These are phyloP conservation scores for Sphaerulina musiva DNA, from an alignment of 2,329 filamentous ascomycete species.

Conservation along the genomic window DNA sequence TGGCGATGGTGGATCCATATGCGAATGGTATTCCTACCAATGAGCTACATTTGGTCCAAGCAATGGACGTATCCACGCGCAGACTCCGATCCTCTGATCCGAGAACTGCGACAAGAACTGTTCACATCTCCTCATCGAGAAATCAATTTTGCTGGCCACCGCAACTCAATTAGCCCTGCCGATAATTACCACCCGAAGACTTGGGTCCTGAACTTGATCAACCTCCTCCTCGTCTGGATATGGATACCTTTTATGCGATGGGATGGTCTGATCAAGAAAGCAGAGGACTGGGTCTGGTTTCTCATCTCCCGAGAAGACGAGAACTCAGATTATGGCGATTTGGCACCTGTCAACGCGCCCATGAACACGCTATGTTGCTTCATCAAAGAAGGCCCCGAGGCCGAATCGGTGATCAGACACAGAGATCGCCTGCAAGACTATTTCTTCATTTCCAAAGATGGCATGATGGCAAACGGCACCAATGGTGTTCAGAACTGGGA, in stretches of 20 bases:
- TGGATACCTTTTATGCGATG: constrained; percentile 74
- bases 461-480: constrained; percentile 91
- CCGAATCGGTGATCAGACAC: constrained; percentile 65
- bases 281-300: constrained; percentile 75
- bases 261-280: constrained; percentile 58
- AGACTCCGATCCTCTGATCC: constrained; percentile 58
- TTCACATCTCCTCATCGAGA: constrained; percentile 70
- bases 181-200: constrained; percentile 95
- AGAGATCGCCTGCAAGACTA: constrained; percentile 77
- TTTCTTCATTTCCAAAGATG: constrained; percentile 85
- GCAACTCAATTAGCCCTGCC: constrained; percentile 69
- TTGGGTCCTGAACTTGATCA: constrained; percentile 69
- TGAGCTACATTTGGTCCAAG: constrained; percentile 85
- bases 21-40: constrained; percentile 88
- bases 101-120: constrained; percentile 69
- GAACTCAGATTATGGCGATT: constrained; percentile 79
- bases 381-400: constrained; percentile 71
- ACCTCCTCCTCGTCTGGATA: constrained; percentile 70
- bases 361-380: constrained; percentile 89
- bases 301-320: constrained; percentile 85
- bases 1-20: constrained; percentile 69
- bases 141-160: constrained; percentile 69
- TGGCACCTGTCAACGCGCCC: constrained; percentile 82
- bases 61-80: constrained; percentile 65
- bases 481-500: constrained; percentile 99